A percentile compares a stretch with the other conserved stretches of the same genome.
phyloP scores from a whole-genome alignment of 495 filamentous ascomycete species.

The Ascodesmis nigricans region DNA sequence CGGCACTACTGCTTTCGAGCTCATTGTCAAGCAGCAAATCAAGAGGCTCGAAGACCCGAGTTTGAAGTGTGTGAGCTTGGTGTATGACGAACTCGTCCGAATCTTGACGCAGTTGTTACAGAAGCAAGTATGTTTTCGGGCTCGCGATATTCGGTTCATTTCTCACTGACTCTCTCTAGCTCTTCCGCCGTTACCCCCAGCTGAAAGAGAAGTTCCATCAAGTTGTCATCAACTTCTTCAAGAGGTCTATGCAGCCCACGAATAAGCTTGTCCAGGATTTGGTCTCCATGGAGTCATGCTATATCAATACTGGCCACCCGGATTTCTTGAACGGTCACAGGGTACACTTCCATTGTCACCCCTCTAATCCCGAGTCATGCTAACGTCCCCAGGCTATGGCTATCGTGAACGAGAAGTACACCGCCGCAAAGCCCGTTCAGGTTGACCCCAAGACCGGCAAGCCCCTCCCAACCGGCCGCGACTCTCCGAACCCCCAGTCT shows the following conservation, averaged over 20 bases:
- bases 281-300: slow-evolving; percentile 86
- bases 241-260: slow-evolving; percentile 89
- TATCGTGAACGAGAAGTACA: slow-evolving; percentile 80
- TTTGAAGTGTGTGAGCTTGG: slow-evolving; percentile 84
- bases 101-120: slow-evolving; percentile 75
- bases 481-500: slow-evolving; percentile 38
- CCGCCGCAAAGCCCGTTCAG: slow-evolving; percentile 63
- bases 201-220: slow-evolving; percentile 93
- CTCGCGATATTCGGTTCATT: not conserved
- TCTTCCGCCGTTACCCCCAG: slow-evolving; percentile 76
- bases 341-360: slow-evolving; percentile 25
- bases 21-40: slow-evolving; percentile 98
- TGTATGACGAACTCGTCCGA: slow-evolving; percentile 93
- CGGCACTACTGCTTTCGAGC: slow-evolving; percentile 88
- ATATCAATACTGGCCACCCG: slow-evolving; percentile 96
- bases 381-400: slow-evolving; percentile 54
- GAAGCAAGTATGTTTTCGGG: slow-evolving; percentile 33
- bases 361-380: not conserved
- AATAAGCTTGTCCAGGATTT: slow-evolving; percentile 92
- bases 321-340: slow-evolving; percentile 94
- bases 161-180: slow-evolving; percentile 8
- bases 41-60: slow-evolving; percentile 90
- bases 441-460: slow-evolving; percentile 99
- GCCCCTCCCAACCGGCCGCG: slow-evolving; percentile 47
- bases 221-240: slow-evolving; percentile 91